Base-by-base conservation (phyloP, 306 rosid genomes). In the Vigna hirtella region DNA sequence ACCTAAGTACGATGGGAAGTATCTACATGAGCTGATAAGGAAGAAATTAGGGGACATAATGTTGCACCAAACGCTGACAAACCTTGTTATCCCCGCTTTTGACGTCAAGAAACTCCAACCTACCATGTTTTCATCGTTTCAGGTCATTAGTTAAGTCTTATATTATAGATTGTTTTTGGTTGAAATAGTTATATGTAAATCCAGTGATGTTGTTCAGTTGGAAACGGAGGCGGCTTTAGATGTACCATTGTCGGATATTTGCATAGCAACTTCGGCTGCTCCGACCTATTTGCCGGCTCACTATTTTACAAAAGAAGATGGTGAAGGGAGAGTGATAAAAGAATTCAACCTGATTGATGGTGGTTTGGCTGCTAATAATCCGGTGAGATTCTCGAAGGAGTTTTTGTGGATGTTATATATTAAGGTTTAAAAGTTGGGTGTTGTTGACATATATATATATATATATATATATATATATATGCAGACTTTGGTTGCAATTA, bases 401-500 rank as follows among this genome's bases (percentile, higher is more conserved):
- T 34, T 34, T 34, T 0, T 34, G 6, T 43, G 3, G 50, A 10
- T 45, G 49, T 12, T 45, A 11, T n/a, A n/a, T n/a, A n/a, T 45
- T 45, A 45, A 5, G 38, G 6, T 5, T 34, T 34, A 34, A 30
- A 30, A 30, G 49, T 40, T 40, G 4, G 3, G 0, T 52, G 0
- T 2, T 17, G 3, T 30, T 30, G 34, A 26, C 0, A 26, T 26
- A 18, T 18, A 18, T 18, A 18, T 18, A 18, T 18, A 18, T 18
- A 18, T 18, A 18, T 18, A 3, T 2, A 26, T 26, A 24, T 24
- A 30, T 30, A 30, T 30, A 3, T 28, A 26, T 28, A 0, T 24
- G 47, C 77, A 87, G 93, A 73, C 86, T 47, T 75, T 83, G 75
- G 79, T 85, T 34, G 93, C 91, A 56, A 76, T 89, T 0, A 75